These are phyloP conservation scores for Citrullus colocynthis DNA, from an alignment of 306 rosid species.

Conservation along the genomic window DNA sequence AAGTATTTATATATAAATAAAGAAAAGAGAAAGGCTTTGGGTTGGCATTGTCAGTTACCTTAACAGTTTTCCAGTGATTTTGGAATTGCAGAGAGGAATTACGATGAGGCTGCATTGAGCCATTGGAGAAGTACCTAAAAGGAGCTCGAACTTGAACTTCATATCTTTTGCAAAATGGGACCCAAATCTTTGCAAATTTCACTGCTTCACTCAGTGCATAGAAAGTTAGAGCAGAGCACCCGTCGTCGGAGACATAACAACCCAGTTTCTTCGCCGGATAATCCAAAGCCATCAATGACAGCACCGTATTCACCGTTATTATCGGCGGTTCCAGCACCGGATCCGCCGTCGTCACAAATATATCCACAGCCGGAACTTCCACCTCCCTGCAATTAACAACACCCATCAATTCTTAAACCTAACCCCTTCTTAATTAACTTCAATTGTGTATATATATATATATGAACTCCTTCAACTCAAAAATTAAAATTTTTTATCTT, in stretches of 20 bases:
- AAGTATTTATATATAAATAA: too few species aligned
- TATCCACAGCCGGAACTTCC: slow-evolving; percentile 53
- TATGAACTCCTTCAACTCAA: too few species aligned
- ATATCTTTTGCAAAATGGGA: slow-evolving; percentile 53
- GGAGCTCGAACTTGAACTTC: slow-evolving; percentile 54
- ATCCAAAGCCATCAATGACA: slow-evolving; percentile 59
- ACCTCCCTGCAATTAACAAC: too few species aligned
- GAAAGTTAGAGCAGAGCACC: slow-evolving; percentile 36
- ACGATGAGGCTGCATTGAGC: not conserved
- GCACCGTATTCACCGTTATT: slow-evolving; percentile 46
- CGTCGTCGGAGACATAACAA: slow-evolving; percentile 77
- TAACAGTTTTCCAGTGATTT: slow-evolving; percentile 18
- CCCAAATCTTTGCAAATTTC: slow-evolving; percentile 48
- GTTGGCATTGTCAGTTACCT: not conserved
- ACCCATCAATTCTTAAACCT: too few species aligned
- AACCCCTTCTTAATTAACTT: too few species aligned
- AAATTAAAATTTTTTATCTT: too few species aligned
- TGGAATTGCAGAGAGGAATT: slow-evolving; percentile 3
- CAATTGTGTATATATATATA: too few species aligned
- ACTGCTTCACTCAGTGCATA: slow-evolving; percentile 41
- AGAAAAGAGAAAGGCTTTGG: not conserved
- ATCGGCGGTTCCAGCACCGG: slow-evolving; percentile 55
- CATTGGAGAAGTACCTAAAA: slow-evolving; percentile 27
- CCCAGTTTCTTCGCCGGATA: slow-evolving; percentile 61
- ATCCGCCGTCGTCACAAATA: slow-evolving; percentile 71